Base-by-base conservation (phyloP, 2,329 filamentous ascomycete genomes). In the Pyrenochaeta sp. region DNA sequence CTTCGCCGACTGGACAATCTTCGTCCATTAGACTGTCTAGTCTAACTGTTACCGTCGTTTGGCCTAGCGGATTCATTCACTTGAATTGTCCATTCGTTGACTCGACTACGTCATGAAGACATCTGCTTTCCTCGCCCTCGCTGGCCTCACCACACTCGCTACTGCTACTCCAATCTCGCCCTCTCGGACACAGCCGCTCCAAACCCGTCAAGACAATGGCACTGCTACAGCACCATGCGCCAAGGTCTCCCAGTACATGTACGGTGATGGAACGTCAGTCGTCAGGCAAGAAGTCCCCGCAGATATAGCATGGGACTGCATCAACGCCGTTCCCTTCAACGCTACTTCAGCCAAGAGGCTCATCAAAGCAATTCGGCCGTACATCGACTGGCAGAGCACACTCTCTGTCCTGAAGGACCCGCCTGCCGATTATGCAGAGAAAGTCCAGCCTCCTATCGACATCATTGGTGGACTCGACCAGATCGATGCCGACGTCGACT, bases 301-400 rank as follows among this genome's bases (percentile, higher is more conserved):
- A n/a, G 56, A 74, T 12, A 52, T 82, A 25, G 81, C 80, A 2
- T 81, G 77, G 58, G 76, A 81, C 9, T 83, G 81, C 66, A 71
- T 82, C 43, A 77, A 73, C 48, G 78, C 72, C 45, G 75, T 82
- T 10, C 79, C 80, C 0, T 77, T 82, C 65, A 82, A 82, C 51
- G 71, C 69, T 25, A 77, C 76, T 15, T 75, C 75, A 3, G 78
- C 74, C 51, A 76, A 77, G 52, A 67, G 61, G 2, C 67, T 82
- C 36, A 61, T 83, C 44, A 63, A 76, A 7, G 74, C 75, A 1
- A 67, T 83, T 12, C 74, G 75, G 15, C 78, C 80, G 2, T 83
- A 80, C 57, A 65, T 82, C 24, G 58, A 80, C 13, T 83, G 80
- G 81, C 81, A 83, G 67, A 80, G 78, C 40, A 83, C 80, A 3